Evolutionary conservation across 805 yeast species (phyloP).

Genomic region (Starmerella sp.): DNA sequence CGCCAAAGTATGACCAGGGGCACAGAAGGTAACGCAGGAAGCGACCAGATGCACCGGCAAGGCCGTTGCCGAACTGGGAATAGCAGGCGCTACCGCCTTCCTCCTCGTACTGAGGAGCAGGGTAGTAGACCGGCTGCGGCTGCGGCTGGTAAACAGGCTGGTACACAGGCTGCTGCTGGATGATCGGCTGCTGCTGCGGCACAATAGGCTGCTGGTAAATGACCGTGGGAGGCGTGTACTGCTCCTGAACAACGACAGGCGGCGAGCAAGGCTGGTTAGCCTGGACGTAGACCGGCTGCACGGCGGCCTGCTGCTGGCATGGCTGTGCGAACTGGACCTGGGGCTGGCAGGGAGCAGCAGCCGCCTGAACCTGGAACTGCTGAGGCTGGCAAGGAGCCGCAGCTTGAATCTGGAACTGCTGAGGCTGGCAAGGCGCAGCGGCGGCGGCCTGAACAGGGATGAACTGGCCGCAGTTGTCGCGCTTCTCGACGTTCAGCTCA

Average conservation of each 20-base stretch:
- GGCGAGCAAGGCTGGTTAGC: slow-evolving; percentile 14
- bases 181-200: slow-evolving; percentile 1
- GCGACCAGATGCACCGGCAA: slow-evolving; percentile 13
- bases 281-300: slow-evolving; percentile 1
- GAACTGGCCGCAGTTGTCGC: slow-evolving; percentile 7
- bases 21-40: slow-evolving; percentile 11
- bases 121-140: slow-evolving; percentile 7
- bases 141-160: slow-evolving; percentile 1
- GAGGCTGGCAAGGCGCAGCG: slow-evolving; percentile 3
- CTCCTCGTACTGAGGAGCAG: slow-evolving; percentile 1
- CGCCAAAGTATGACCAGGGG: slow-evolving; percentile 15
- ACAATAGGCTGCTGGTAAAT: slow-evolving; percentile 1
- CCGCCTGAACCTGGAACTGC: slow-evolving; percentile 9
- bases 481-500: not conserved
- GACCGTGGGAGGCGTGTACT: slow-evolving; percentile 2
- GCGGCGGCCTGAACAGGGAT: slow-evolving; percentile 11
- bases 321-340: not conserved
- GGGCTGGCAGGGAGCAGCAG: slow-evolving; percentile 1
- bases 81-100: slow-evolving; percentile 2
- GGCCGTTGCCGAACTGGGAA: slow-evolving; percentile 5
- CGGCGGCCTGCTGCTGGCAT: slow-evolving; percentile 6
- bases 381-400: slow-evolving; percentile 7
- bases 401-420: slow-evolving; percentile 8
- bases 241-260: slow-evolving; percentile 6
- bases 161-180: not conserved